phyloP scores from a whole-genome alignment of 192 early-diverging fungal genomes.

The Backusella circina region DNA sequence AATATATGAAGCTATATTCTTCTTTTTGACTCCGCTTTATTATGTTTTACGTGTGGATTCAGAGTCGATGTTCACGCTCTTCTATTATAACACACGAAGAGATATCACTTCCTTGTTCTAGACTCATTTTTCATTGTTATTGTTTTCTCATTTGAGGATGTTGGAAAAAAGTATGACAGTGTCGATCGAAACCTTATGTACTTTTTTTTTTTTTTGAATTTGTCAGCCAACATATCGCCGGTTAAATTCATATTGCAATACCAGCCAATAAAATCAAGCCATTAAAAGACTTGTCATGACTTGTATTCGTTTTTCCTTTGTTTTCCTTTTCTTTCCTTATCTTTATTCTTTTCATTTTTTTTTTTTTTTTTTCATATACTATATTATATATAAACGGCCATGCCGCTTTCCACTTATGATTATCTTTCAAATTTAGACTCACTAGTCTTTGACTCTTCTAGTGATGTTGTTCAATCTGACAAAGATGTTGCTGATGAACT shows the following conservation, averaged over 20 bases:
- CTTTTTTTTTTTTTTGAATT: background rate
- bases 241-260: background rate
- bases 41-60: too few relatives aligned
- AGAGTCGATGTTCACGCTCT: too few relatives aligned
- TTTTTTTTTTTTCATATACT: background rate
- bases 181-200: too few relatives aligned
- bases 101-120: too few relatives aligned
- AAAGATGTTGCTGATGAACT: constrained; percentile 70
- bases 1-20: background rate
- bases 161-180: too few relatives aligned
- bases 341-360: background rate
- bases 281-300: background rate
- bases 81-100: too few relatives aligned
- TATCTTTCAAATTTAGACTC: constrained; percentile 20
- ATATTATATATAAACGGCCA: background rate
- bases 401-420: background rate
- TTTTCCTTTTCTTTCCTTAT: background rate
- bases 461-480: constrained; percentile 30
- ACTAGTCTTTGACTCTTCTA: constrained; percentile 19
- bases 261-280: background rate
- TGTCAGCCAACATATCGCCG: background rate
- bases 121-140: too few relatives aligned
- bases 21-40: too few relatives aligned
- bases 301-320: background rate
- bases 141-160: too few relatives aligned